Evolutionary conservation across 192 early-diverging fungal species (phyloP).

Genomic region (Linnemannia zychae): DNA sequence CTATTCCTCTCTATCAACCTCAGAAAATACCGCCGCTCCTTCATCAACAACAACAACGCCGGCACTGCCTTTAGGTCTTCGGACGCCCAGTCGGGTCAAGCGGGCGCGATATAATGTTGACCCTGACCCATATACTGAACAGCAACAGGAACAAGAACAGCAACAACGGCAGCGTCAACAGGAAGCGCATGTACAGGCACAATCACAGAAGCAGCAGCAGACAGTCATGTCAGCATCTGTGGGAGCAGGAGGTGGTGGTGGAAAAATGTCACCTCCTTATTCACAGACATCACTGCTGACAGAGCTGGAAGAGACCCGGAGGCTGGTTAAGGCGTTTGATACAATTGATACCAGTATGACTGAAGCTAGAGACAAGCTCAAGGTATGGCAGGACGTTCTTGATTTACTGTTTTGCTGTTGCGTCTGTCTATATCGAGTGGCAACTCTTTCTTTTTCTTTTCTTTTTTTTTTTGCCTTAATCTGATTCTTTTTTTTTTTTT

Average conservation of each 20-base stretch:
- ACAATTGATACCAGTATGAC: conserved; percentile 35
- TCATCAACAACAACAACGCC: background rate
- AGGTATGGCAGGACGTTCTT: conserved; percentile 23
- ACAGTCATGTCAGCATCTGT: background rate
- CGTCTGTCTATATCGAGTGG: no score
- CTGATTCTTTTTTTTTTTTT: no score
- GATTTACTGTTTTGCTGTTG: no score
- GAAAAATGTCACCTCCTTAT: background rate
- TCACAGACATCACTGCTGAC: conserved; percentile 6
- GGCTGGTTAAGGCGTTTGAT: conserved; percentile 34
- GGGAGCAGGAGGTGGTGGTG: background rate
- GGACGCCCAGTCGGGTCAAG: conserved; percentile 34
- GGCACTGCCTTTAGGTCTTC: background rate
- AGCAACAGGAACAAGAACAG: background rate
- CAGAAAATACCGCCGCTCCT: background rate
- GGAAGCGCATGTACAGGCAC: background rate
- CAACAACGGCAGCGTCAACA: background rate
- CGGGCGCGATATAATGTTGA: conserved; percentile 34
- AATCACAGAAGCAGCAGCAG: background rate
- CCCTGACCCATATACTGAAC: background rate
- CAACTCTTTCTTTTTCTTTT: no score
- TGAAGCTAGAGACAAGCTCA: conserved; percentile 46
- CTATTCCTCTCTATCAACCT: background rate
- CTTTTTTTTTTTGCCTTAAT: no score
- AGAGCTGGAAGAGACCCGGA: conserved; percentile 32